Percentiles rank a stretch among this genome's conserved stretches.
These are phyloP conservation scores for Arthroderma uncinatum DNA, from an alignment of 2,329 filamentous ascomycete species.

Conservation along the genomic window DNA sequence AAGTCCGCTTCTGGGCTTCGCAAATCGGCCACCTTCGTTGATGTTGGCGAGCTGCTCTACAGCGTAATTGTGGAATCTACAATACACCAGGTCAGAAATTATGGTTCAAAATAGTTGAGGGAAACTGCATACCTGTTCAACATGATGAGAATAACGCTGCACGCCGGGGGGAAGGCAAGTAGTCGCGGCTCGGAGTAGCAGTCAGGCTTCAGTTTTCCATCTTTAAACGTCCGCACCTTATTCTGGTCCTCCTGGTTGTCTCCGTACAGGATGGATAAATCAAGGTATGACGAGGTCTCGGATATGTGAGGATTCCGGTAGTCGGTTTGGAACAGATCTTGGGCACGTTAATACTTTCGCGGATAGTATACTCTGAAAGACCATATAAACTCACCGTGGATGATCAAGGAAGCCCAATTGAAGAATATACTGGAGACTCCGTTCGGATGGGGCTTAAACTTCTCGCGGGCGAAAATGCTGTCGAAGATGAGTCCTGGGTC, in stretches of 20 bases:
- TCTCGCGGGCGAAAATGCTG: constrained; percentile 39
- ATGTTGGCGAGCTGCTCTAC: constrained; percentile 30
- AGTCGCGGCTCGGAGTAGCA: constrained; percentile 27
- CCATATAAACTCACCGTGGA: constrained; percentile 30
- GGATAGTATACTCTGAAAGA: neutral
- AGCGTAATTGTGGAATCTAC: constrained; percentile 30
- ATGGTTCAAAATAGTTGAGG: constrained; percentile 27
- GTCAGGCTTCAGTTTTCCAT: constrained; percentile 32
- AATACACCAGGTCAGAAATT: constrained; percentile 24
- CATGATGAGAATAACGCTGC: constrained; percentile 27
- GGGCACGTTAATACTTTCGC: neutral
- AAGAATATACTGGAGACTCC: constrained; percentile 40
- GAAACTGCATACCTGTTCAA: constrained; percentile 46
- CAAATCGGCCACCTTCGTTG: constrained; percentile 34
- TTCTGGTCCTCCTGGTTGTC: constrained; percentile 26
- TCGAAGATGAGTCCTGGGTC: constrained; percentile 23
- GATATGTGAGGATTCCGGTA: constrained; percentile 24
- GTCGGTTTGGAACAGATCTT: constrained; percentile 37
- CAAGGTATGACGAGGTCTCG: constrained; percentile 39
- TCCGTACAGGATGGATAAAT: constrained; percentile 38
- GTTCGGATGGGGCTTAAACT: constrained; percentile 30
- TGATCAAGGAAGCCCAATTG: constrained; percentile 43
- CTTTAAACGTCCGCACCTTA: constrained; percentile 26
- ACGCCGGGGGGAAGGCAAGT: constrained; percentile 26
- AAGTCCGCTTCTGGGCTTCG: constrained; percentile 13